phyloP scores from a whole-genome alignment of 371 early-diverging fungal species.

The Mucor racemosus region DNA sequence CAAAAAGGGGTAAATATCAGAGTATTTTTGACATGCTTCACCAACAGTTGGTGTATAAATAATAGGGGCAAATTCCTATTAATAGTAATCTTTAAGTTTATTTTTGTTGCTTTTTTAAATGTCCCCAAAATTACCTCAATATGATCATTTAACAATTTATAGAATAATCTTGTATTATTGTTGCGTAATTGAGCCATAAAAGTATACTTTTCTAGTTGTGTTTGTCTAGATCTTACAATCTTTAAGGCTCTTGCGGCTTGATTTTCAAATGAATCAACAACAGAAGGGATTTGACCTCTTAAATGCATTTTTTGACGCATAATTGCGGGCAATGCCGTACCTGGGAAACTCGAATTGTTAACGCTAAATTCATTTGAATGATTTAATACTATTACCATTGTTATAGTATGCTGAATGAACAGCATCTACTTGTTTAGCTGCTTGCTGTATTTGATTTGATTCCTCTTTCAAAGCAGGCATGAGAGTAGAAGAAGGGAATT shows the following conservation, averaged over 20 bases:
- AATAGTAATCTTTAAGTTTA: conserved; percentile 8
- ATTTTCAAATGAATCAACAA: conserved; percentile 69
- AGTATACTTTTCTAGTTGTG: conserved; percentile 78
- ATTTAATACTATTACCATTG: conserved; percentile 7
- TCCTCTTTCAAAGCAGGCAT: conserved; percentile 16
- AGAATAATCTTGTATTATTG: conserved; percentile 81
- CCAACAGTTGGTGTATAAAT: conserved; percentile 95
- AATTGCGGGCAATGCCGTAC: conserved; percentile 54
- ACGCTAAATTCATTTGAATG: background rate
- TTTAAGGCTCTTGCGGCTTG: conserved; percentile 77
- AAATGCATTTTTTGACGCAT: conserved; percentile 61
- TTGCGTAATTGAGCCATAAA: conserved; percentile 83
- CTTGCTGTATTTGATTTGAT: background rate
- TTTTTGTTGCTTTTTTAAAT: background rate
- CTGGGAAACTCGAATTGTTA: conserved; percentile 21
- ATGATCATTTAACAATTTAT: conserved; percentile 73
- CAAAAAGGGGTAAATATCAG: conserved; percentile 84
- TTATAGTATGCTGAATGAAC: conserved; percentile 21
- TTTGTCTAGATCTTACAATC: conserved; percentile 65
- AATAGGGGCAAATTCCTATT: conserved; percentile 74
- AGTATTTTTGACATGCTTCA: conserved; percentile 87
- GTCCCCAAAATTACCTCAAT: conserved; percentile 57
- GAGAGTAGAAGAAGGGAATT: conserved; percentile 10
- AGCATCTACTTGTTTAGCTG: conserved; percentile 3
- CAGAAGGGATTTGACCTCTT: conserved; percentile 72